A percentile compares a stretch with the other conserved stretches of the same genome.
Evolutionary conservation across 1,139 yeast species (phyloP).

Genomic region (Scheffersomyces lignicola): DNA sequence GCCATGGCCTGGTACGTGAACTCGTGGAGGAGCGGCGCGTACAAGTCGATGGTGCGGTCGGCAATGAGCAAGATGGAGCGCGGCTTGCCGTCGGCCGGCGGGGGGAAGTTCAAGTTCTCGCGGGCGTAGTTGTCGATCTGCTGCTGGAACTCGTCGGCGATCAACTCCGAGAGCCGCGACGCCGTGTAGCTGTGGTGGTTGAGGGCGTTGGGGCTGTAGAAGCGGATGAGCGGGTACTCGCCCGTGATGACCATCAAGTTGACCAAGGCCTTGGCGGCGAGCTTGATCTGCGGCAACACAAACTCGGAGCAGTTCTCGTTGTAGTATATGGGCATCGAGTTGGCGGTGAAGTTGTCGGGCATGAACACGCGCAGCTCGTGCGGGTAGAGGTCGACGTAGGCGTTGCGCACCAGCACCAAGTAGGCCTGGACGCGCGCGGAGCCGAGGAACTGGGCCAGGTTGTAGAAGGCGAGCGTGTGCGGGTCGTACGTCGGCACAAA

Average conservation of each 20-base stretch:
- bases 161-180: conserved; percentile 63
- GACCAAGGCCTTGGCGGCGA: conserved; percentile 64
- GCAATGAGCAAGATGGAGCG: conserved; percentile 74
- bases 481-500: conserved; percentile 34
- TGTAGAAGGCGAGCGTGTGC: conserved; percentile 24
- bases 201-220: conserved; percentile 53
- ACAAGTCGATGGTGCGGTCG: conserved; percentile 81
- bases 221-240: conserved; percentile 85
- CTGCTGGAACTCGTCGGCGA: conserved; percentile 72
- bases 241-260: conserved; percentile 77
- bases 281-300: conserved; percentile 56
- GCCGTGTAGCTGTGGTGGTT: conserved; percentile 43
- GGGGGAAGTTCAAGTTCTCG: conserved; percentile 60
- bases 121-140: conserved; percentile 78
- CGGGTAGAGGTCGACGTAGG: conserved; percentile 32
- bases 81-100: conserved; percentile 58
- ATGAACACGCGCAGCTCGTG: conserved; percentile 42
- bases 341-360: conserved; percentile 36
- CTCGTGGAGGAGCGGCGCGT: conserved; percentile 86
- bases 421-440: conserved; percentile 32
- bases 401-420: conserved; percentile 29
- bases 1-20: conserved; percentile 95
- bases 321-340: conserved; percentile 73
- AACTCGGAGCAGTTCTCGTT: conserved; percentile 65
- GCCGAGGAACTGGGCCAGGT: conserved; percentile 27